These are phyloP conservation scores for Trametes sp. DNA, from an alignment of 1,284 basidiomycete genomes.

Conservation along the genomic window DNA sequence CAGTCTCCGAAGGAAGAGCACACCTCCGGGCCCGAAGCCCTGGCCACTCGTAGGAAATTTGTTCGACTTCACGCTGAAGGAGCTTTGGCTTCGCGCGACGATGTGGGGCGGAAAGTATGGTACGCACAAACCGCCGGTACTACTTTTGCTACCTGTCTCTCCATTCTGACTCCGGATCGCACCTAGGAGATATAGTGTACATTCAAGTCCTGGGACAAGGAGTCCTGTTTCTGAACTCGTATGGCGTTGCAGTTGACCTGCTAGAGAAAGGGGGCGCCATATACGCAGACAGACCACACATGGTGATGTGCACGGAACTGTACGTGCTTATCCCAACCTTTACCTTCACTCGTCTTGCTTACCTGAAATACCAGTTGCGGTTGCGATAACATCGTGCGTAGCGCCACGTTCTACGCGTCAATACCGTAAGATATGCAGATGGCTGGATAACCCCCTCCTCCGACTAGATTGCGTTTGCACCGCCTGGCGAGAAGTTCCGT, in stretches of 20 bases:
- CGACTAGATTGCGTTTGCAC: background rate
- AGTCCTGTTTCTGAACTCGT: slow-evolving; percentile 68
- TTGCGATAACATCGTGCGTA: slow-evolving; percentile 67
- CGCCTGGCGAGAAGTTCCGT: background rate
- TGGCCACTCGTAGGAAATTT: slow-evolving; percentile 69
- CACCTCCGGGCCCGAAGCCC: slow-evolving; percentile 70
- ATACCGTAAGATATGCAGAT: background rate
- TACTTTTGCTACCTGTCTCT: background rate
- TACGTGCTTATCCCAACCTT: slow-evolving; percentile 28
- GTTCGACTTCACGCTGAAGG: slow-evolving; percentile 59
- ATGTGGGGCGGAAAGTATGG: slow-evolving; percentile 42
- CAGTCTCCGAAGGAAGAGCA: background rate
- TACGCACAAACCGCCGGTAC: slow-evolving; percentile 9
- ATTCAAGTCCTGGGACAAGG: slow-evolving; percentile 70
- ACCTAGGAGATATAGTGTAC: slow-evolving; percentile 57
- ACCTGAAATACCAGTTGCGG: slow-evolving; percentile 52
- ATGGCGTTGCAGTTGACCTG: slow-evolving; percentile 63
- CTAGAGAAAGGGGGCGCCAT: slow-evolving; percentile 70
- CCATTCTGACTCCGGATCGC: background rate
- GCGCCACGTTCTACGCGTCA: no score
- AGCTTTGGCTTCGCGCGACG: slow-evolving; percentile 47
- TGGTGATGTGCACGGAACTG: slow-evolving; percentile 70
- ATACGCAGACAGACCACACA: slow-evolving; percentile 71
- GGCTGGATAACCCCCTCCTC: background rate
- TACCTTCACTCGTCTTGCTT: background rate